A percentile compares a stretch with the other conserved stretches of the same genome.
Conservation (phyloP, 1,284 basidiomycete genomes). For the Farysia itapuensis region DNA sequence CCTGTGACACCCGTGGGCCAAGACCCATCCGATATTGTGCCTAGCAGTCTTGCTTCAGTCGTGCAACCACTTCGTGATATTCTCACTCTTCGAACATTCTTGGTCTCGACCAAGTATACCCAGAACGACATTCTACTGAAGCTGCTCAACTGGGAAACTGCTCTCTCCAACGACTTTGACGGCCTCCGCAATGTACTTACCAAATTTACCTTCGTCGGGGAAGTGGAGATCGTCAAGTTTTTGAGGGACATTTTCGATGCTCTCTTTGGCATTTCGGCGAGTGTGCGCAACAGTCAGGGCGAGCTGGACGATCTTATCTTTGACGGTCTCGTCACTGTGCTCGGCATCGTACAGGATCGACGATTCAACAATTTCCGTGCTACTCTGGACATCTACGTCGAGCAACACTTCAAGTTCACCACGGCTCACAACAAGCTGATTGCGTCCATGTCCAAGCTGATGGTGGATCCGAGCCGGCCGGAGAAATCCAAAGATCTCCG, state of each 20-base stretch:
- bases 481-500: slow-evolving; percentile 79
- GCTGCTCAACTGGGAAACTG: slow-evolving; percentile 77
- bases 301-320: slow-evolving; percentile 86
- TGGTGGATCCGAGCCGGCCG: slow-evolving; percentile 72
- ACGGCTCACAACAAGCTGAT: slow-evolving; percentile 50
- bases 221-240: slow-evolving; percentile 80
- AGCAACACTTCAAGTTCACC: slow-evolving; percentile 72
- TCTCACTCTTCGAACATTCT: slow-evolving; percentile 79
- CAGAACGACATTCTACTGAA: slow-evolving; percentile 84
- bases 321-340: slow-evolving; percentile 83
- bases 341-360: slow-evolving; percentile 80
- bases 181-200: slow-evolving; percentile 72
- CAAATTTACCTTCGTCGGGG: slow-evolving; percentile 85
- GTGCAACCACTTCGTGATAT: slow-evolving; percentile 67
- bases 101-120: slow-evolving; percentile 89
- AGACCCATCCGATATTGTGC: slow-evolving; percentile 61
- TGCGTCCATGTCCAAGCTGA: slow-evolving; percentile 76
- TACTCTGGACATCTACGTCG: slow-evolving; percentile 89
- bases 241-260: slow-evolving; percentile 86
- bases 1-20: slow-evolving; percentile 68
- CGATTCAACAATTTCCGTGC: slow-evolving; percentile 83
- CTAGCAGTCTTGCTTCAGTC: slow-evolving; percentile 35
- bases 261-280: slow-evolving; percentile 84
- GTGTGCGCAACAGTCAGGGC: slow-evolving; percentile 71
- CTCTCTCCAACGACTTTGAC: slow-evolving; percentile 65